A percentile compares a stretch with the other conserved stretches of the same genome.
phyloP scores from a whole-genome alignment of 257 asterid genomes.

The Scutellaria minor region DNA sequence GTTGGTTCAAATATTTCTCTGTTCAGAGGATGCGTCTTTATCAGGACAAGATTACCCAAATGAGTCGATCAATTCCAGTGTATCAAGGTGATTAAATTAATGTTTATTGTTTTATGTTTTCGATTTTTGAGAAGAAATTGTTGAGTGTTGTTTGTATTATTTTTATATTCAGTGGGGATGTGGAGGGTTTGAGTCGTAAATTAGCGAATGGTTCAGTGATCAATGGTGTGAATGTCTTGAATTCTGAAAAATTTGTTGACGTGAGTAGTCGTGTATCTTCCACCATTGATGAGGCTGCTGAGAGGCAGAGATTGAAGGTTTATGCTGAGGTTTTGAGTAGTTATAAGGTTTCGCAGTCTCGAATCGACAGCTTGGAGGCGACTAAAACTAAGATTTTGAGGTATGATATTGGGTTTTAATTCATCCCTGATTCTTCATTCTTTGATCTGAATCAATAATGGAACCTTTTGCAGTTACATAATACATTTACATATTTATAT shows the following conservation, averaged over 20 bases:
- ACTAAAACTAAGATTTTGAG: conserved; percentile 63
- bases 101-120: not conserved
- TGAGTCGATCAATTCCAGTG: conserved; percentile 27
- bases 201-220: conserved; percentile 37
- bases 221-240: conserved; percentile 30
- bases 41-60: conserved; percentile 32
- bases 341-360: conserved; percentile 46
- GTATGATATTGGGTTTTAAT: conserved; percentile 37
- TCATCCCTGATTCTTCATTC: conserved; percentile 3
- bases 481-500: not conserved
- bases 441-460: too few species aligned
- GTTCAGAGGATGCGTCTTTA: conserved; percentile 54
- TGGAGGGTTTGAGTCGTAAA: conserved; percentile 32
- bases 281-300: conserved; percentile 37
- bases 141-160: not conserved
- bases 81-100: conserved; percentile 43
- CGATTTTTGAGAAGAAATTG: not conserved
- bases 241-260: conserved; percentile 30
- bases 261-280: conserved; percentile 34
- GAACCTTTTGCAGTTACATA: not conserved
- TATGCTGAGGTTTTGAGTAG: conserved; percentile 51
- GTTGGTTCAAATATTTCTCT: not conserved
- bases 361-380: conserved; percentile 47
- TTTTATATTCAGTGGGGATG: conserved; percentile 40
- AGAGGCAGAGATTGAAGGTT: conserved; percentile 49